phyloP scores from a whole-genome alignment of 2,329 filamentous ascomycete genomes.

The Nemania abortiva region DNA sequence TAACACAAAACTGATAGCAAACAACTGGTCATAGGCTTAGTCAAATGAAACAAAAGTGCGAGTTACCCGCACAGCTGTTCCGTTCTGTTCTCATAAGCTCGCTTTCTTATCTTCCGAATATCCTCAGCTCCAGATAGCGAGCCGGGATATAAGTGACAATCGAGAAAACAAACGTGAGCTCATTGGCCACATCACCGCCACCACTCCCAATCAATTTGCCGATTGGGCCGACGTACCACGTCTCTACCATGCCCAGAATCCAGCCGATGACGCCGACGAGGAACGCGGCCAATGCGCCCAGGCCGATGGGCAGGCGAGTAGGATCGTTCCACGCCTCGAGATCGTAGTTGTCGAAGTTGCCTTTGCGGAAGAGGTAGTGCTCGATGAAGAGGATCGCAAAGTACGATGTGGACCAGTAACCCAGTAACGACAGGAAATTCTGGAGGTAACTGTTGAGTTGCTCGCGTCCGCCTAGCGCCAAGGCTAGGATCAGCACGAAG shows the following conservation, averaged over 20 bases:
- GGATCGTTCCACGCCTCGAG: constrained; percentile 63
- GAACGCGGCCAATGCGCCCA: constrained; percentile 59
- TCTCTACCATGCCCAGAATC: constrained; percentile 70
- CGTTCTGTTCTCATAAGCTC: background rate
- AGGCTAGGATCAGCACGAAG: constrained; percentile 59
- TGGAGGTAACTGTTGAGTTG: constrained; percentile 59
- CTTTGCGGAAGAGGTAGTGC: constrained; percentile 61
- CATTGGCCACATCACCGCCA: constrained; percentile 65
- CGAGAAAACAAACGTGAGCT: constrained; percentile 65
- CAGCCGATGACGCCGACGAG: constrained; percentile 56
- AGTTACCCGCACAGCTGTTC: background rate
- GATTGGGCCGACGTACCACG: constrained; percentile 64
- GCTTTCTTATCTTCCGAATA: constrained; percentile 53
- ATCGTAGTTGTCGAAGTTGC: constrained; percentile 59
- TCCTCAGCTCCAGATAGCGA: constrained; percentile 63
- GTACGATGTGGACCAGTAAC: constrained; percentile 64
- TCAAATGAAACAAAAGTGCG: background rate
- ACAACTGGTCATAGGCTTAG: background rate
- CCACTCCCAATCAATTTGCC: constrained; percentile 57
- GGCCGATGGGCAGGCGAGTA: constrained; percentile 57
- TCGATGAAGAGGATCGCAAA: constrained; percentile 62
- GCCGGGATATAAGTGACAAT: constrained; percentile 60
- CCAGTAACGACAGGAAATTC: constrained; percentile 62
- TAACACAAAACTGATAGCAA: background rate
- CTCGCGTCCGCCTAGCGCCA: constrained; percentile 59